phyloP scores from a whole-genome alignment of 2,329 filamentous ascomycete species.

The Spiromastix sp. region DNA sequence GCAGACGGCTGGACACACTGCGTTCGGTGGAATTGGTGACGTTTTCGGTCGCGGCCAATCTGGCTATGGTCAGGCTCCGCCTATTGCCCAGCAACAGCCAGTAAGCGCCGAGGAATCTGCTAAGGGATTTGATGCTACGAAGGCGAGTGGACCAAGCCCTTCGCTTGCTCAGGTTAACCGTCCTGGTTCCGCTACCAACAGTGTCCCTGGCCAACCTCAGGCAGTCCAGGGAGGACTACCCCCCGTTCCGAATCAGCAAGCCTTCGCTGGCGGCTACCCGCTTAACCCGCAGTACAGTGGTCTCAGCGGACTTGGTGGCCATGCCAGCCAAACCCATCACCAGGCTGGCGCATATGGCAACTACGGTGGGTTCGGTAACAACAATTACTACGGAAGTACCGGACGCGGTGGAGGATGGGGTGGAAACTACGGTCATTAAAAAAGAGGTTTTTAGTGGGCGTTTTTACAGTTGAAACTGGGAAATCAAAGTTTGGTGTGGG shows the following conservation, averaged over 20 bases:
- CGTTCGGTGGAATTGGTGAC: conserved; percentile 46
- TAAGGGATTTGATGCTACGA: conserved; percentile 49
- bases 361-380: conserved; percentile 31
- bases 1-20: conserved; percentile 39
- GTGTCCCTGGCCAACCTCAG: conserved; percentile 40
- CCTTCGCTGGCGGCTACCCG: conserved; percentile 47
- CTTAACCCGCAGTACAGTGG: conserved; percentile 42
- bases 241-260: conserved; percentile 47
- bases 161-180: conserved; percentile 52
- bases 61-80: conserved; percentile 47
- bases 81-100: conserved; percentile 39
- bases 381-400: conserved; percentile 34
- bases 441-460: conserved; percentile 2
- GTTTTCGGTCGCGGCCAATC: conserved; percentile 50
- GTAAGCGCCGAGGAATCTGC: conserved; percentile 41
- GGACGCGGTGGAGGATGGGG: conserved; percentile 35
- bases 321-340: conserved; percentile 30
- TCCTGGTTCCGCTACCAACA: conserved; percentile 54
- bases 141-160: conserved; percentile 49
- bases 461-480: neutral
- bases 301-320: conserved; percentile 26
- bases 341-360: conserved; percentile 32
- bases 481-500: conserved; percentile 2
- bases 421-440: conserved; percentile 37
- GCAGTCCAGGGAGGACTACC: conserved; percentile 40